Evolutionary conservation across 805 yeast species (phyloP).

Genomic region (Wickerhamiella alocasiicola): DNA sequence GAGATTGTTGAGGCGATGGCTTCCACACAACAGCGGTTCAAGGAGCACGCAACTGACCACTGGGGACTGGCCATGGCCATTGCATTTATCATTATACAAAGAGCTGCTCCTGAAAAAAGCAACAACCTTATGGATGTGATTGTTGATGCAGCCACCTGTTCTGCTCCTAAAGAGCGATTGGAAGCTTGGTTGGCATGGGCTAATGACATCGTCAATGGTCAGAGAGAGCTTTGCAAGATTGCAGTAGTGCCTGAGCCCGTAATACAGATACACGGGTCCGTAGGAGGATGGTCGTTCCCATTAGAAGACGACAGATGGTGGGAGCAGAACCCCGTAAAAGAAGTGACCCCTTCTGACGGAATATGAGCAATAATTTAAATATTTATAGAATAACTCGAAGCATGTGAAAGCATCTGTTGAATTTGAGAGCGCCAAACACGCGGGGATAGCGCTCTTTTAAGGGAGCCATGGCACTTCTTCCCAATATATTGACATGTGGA

Average conservation of each 20-base stretch:
- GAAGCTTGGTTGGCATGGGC: slow-evolving; percentile 28
- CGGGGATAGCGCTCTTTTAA: slow-evolving; percentile 2
- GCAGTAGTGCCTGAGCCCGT: slow-evolving; percentile 19
- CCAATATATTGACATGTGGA: neutral
- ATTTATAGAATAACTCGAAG: neutral
- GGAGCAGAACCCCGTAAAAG: neutral
- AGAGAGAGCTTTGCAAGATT: slow-evolving; percentile 24
- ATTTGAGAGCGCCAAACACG: neutral
- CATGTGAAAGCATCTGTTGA: neutral
- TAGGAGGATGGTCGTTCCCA: slow-evolving; percentile 19
- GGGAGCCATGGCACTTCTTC: neutral
- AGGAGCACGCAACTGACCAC: slow-evolving; percentile 25
- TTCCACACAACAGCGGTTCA: slow-evolving; percentile 23
- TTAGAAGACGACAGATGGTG: slow-evolving; percentile 10
- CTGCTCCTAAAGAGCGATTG: slow-evolving; percentile 13
- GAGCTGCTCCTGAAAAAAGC: slow-evolving; percentile 23
- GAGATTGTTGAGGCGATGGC: slow-evolving; percentile 15
- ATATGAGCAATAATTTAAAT: neutral
- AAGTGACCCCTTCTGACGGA: neutral
- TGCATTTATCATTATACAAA: slow-evolving; percentile 20
- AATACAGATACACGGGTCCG: slow-evolving; percentile 14
- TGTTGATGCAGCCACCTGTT: slow-evolving; percentile 4
- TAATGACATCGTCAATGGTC: slow-evolving; percentile 26
- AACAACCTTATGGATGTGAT: slow-evolving; percentile 10
- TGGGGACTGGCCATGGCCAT: slow-evolving; percentile 29